Base-by-base conservation (phyloP, 345 rosid species). In the Nephelium lappaceum region DNA sequence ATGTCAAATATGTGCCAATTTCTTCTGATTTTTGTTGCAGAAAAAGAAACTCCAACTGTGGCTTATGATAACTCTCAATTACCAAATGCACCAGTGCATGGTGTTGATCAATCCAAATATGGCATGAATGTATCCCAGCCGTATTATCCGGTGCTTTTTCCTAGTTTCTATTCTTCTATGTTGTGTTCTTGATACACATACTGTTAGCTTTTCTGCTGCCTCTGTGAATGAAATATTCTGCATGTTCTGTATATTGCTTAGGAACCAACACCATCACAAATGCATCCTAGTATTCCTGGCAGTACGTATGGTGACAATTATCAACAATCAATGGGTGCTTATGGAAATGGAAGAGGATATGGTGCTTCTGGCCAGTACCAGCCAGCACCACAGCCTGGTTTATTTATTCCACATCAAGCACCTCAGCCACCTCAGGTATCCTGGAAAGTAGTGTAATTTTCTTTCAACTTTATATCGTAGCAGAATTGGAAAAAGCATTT, bases 401-500 rank as follows among this genome's bases (percentile, higher is more conserved):
- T 91, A 89, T 91, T 85, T 84, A 83, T 95, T 87, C 97, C 94
- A 78, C 86, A 91, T n/a, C 91, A 80, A 72, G 80, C 90, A 66
- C 86, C 90, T 84, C 92, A 85, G 80, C 83, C 79, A 68, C 79
- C 85, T 14, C 93, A 87, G 97, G 98, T 97, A 87, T 74, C 64
- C 69, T 78, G 0, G 39, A 76, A 38, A 15, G 36, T 51, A 31
- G 7, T 31, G 15, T 65, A 16, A 67, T 66, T 55, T 51, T 11
- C n/a, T 67, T 21, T 51, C 45, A 67, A 36, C 79, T 53, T 9
- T 14, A 31, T 23, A 75, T 16, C 43, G 24, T 36, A 63, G 19
- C 11, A 24, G 3, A 3, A 0, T 25, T 2, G 7, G 70, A 62
- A 62, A 74, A 53, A 70, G 21, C 18, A 5, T 24, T 19, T 38